Percentiles rank a stretch among this genome's conserved stretches.
Evolutionary conservation across 768 basidiomycete genomes (phyloP).

Genomic region (Coprinellus micaceus): DNA sequence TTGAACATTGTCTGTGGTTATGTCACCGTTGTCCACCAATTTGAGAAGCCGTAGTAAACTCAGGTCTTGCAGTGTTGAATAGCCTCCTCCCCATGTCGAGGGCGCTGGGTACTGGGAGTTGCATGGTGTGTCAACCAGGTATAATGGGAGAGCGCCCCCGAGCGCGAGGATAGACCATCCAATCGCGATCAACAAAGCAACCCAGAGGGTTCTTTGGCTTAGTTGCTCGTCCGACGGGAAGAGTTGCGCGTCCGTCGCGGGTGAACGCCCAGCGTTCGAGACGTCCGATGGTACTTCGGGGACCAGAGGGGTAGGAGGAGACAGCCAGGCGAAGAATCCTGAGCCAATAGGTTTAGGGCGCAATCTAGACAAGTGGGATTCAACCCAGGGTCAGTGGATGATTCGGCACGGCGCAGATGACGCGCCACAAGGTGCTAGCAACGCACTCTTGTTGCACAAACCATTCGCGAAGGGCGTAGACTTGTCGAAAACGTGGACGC

Average conservation of each 20-base stretch:
- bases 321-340: slow-evolving; percentile 63
- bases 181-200: slow-evolving; percentile 57
- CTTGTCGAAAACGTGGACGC: slow-evolving; percentile 65
- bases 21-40: slow-evolving; percentile 44
- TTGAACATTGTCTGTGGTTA: slow-evolving; percentile 30
- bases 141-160: slow-evolving; percentile 69
- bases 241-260: slow-evolving; percentile 45
- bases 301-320: slow-evolving; percentile 64
- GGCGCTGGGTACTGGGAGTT: slow-evolving; percentile 46
- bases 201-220: slow-evolving; percentile 66
- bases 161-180: slow-evolving; percentile 70
- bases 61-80: slow-evolving; percentile 70
- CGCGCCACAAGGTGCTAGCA: not conserved
- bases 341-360: slow-evolving; percentile 61
- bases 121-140: slow-evolving; percentile 68
- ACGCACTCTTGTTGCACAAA: slow-evolving; percentile 69
- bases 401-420: not conserved
- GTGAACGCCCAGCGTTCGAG: slow-evolving; percentile 49
- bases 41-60: slow-evolving; percentile 72
- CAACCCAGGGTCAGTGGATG: not conserved
- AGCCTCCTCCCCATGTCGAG: slow-evolving; percentile 51
- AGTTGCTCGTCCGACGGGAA: slow-evolving; percentile 78
- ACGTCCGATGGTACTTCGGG: slow-evolving; percentile 56
- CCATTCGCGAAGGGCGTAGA: slow-evolving; percentile 75
- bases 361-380: slow-evolving; percentile 34